Evolutionary conservation across 345 rosid species (phyloP), one percentile per base, ranked within the genome.

Genomic region (Garcia nutans): DNA sequence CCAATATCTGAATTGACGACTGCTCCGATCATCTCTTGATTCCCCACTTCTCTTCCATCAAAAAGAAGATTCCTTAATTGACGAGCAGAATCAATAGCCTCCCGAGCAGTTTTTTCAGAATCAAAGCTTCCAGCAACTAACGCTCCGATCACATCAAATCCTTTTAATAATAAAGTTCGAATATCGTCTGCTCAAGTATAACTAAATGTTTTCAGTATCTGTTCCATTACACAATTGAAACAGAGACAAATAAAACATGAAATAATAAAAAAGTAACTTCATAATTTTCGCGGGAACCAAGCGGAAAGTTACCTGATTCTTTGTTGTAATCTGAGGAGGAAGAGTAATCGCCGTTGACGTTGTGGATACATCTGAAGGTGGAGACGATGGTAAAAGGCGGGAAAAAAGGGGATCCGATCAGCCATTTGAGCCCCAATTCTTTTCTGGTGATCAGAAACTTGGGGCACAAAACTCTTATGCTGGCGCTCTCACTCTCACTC

Each of bases 351-450:
- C 6, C 17, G 0, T 76, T 71, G 78, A 10, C 17, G 0, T 76
- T 71, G 78, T 91, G 91, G 77, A 91, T 86, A 82, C 92, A 95
- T 76, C 85, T 82, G 80, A 93, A 75, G 78, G 94, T 86, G 82
- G 99, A 95, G 75, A 88, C 78, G 77, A 95, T 82, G 54, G 99
- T 91, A 74, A 86, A 84, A 19, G 92, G 89, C 37, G 91, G 88
- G 74, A 84, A 85, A 77, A 93, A 91, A 3, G 93, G 97, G 65
- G 94, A 93, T 55, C 97, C 97, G 72, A 91, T 86, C 8, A 95
- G 91, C 99, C 99, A 93, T 79, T 89, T 97, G 52, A 93, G 89
- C 28, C 85, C 92, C 28, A 88, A 76, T 55, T 86, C 88, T 61
- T 80, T 83, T 31, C 69, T 73, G 55, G 75, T 59, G 68, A 84